These are phyloP conservation scores for Quercus suber DNA, from an alignment of 306 rosid genomes.

Conservation along the genomic window DNA sequence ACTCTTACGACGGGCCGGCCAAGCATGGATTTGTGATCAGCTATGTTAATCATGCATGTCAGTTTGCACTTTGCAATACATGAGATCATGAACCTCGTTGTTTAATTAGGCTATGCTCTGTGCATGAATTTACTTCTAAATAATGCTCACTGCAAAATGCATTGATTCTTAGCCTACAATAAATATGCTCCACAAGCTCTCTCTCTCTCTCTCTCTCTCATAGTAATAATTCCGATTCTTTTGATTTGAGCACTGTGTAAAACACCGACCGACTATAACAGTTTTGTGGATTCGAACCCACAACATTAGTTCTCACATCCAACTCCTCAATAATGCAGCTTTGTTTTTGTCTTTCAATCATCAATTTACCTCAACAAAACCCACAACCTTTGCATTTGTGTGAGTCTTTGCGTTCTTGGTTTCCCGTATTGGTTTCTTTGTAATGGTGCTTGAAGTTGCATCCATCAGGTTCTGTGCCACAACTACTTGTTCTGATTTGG, in stretches of 20 bases:
- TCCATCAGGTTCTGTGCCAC: constrained; percentile 36
- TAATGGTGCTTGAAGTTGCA: constrained; percentile 58
- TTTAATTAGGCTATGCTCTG: too few relatives aligned
- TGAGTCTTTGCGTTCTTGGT: constrained; percentile 19
- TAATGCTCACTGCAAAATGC: too few relatives aligned
- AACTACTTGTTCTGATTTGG: constrained; percentile 27
- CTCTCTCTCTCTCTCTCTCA: not conserved
- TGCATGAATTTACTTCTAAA: too few relatives aligned
- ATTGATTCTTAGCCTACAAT: too few relatives aligned
- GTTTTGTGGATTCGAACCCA: constrained; percentile 32
- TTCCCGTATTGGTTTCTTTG: constrained; percentile 8
- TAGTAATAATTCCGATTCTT: not conserved
- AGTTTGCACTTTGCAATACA: too few relatives aligned
- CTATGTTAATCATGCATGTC: too few relatives aligned
- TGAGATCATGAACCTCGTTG: too few relatives aligned
- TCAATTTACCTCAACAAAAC: constrained; percentile 40
- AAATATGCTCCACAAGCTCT: not conserved
- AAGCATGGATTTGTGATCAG: too few relatives aligned
- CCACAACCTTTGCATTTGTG: constrained; percentile 27
- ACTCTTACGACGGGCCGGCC: too few relatives aligned
- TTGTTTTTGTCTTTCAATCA: constrained; percentile 34
- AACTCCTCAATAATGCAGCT: constrained; percentile 39
- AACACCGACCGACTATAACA: not conserved
- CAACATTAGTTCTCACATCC: constrained; percentile 33
- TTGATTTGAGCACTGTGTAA: not conserved